phyloP scores from a whole-genome alignment of 176 grass and related monocot species.

The Phragmites australis region DNA sequence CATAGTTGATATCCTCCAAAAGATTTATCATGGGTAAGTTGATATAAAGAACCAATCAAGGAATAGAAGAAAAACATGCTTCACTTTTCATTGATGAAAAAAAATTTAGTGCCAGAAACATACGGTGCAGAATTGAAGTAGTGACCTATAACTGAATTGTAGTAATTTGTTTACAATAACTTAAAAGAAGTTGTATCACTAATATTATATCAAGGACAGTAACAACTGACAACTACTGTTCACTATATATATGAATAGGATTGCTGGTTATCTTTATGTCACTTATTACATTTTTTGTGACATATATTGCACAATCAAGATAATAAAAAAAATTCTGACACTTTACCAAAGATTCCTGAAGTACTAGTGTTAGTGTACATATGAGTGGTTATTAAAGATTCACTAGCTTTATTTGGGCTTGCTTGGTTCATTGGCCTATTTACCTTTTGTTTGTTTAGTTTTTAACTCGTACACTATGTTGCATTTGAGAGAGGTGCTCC shows the following conservation, averaged over 20 bases:
- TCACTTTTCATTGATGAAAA: slow-evolving; percentile 3
- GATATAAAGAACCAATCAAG: neutral
- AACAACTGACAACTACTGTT: neutral
- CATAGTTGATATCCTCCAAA: neutral
- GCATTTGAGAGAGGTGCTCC: neutral
- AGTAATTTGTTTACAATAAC: neutral
- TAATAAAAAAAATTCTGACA: neutral
- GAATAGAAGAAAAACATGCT: neutral
- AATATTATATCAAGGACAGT: neutral
- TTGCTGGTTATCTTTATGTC: neutral
- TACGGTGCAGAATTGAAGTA: neutral
- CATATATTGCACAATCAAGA: neutral
- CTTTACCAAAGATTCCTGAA: neutral
- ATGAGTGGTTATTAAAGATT: neutral
- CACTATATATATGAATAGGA: neutral
- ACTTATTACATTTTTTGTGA: neutral
- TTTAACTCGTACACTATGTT: neutral
- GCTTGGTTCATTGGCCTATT: neutral
- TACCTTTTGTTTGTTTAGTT: neutral
- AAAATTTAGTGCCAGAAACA: neutral
- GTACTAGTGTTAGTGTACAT: neutral
- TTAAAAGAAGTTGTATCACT: neutral
- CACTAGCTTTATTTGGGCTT: neutral
- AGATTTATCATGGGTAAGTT: neutral
- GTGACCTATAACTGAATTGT: neutral